These are phyloP conservation scores for Sporormia fimetaria DNA, from an alignment of 495 filamentous ascomycete genomes.

Conservation along the genomic window DNA sequence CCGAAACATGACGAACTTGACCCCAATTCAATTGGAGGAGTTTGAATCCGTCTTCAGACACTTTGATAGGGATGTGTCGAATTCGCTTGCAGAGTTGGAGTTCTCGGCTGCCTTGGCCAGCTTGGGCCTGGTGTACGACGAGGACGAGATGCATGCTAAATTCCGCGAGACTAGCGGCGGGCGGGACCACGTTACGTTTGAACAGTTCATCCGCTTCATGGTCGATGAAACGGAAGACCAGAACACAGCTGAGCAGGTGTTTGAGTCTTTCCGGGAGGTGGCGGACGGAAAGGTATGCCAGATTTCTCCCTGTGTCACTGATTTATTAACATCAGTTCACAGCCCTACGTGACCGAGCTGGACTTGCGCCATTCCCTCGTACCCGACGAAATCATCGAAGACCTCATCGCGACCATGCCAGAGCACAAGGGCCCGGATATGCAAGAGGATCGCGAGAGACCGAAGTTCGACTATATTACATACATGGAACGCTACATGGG, in stretches of 20 bases:
- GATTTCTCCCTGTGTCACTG: not conserved
- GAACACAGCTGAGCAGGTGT: constrained; percentile 95
- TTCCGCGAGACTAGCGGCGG: constrained; percentile 70
- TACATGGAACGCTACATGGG: constrained; percentile 76
- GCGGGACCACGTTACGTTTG: constrained; percentile 72
- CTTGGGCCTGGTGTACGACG: constrained; percentile 85
- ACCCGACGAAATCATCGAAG: constrained; percentile 88
- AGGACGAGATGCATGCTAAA: constrained; percentile 90
- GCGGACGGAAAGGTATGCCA: constrained; percentile 77
- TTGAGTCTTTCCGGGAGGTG: constrained; percentile 91
- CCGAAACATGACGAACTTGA: constrained; percentile 96
- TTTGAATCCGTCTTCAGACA: constrained; percentile 97
- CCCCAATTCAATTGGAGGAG: constrained; percentile 94
- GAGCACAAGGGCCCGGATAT: constrained; percentile 65
- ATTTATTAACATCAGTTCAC: constrained; percentile 11
- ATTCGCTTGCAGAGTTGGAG: constrained; percentile 84
- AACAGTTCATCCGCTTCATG: constrained; percentile 99
- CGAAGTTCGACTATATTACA: constrained; percentile 82
- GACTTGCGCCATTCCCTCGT: constrained; percentile 90
- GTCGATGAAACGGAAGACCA: constrained; percentile 97
- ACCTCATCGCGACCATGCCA: constrained; percentile 79
- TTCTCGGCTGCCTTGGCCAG: constrained; percentile 91
- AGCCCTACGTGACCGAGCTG: constrained; percentile 94
- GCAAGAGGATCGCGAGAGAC: constrained; percentile 59
- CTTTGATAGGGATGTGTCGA: constrained; percentile 87